Evolutionary conservation across 2,329 filamentous ascomycete genomes (phyloP).

Genomic region (Trichoderma koningii): DNA sequence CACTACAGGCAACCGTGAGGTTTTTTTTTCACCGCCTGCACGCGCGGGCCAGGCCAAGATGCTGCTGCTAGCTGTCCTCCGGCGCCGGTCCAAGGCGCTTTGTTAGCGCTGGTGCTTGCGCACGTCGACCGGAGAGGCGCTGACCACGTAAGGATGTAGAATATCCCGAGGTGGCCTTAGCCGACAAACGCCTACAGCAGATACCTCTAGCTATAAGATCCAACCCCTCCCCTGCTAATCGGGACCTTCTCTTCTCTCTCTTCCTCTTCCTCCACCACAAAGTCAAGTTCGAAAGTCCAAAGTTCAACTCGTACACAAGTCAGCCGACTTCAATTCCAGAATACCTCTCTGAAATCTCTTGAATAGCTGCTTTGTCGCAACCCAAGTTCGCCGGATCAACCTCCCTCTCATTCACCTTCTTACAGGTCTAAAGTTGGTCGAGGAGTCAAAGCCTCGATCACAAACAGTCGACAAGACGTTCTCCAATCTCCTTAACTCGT

Average conservation of each 20-base stretch:
- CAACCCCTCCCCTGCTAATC: slow-evolving; percentile 1
- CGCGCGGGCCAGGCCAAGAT: slow-evolving; percentile 15
- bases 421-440: slow-evolving; percentile 46
- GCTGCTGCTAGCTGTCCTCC: background rate
- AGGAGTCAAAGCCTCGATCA: slow-evolving; percentile 58
- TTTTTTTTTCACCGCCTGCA: slow-evolving; percentile 23
- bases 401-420: slow-evolving; percentile 19
- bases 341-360: background rate
- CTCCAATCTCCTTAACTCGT: slow-evolving; percentile 98
- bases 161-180: too few relatives aligned
- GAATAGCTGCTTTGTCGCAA: background rate
- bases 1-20: background rate
- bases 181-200: background rate
- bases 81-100: background rate
- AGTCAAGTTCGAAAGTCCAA: background rate
- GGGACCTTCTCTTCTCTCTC: background rate
- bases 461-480: slow-evolving; percentile 82
- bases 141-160: too few relatives aligned
- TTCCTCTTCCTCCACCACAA: slow-evolving; percentile 9
- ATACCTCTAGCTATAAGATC: background rate
- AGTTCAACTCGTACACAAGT: background rate
- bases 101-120: slow-evolving; percentile 8
- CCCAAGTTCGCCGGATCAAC: background rate
- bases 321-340: background rate
- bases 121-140: background rate